Conservation (phyloP, 495 filamentous ascomycete genomes). For the Tuber brumale region DNA sequence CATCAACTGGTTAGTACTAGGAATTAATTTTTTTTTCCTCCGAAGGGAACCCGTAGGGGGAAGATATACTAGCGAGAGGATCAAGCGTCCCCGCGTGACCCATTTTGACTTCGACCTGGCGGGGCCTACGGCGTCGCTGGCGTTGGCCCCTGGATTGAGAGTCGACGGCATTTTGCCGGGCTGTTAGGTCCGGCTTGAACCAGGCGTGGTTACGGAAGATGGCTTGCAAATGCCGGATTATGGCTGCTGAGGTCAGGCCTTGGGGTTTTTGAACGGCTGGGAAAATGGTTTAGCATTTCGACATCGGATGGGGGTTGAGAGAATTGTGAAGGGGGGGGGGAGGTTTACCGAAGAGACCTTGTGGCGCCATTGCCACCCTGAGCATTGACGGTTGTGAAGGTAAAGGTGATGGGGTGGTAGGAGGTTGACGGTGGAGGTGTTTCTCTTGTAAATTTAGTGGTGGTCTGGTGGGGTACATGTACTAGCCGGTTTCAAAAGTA, state of each 20-base stretch:
- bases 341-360: neutral
- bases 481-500: no score
- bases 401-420: neutral
- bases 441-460: no score
- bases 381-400: neutral
- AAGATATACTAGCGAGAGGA: conserved; percentile 64
- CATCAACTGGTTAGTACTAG: neutral
- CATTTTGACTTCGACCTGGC: conserved; percentile 70
- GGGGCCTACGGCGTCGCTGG: neutral
- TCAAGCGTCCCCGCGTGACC: conserved; percentile 96
- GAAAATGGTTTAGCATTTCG: neutral
- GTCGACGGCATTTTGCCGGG: neutral
- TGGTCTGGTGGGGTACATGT: neutral
- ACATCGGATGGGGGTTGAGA: neutral
- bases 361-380: neutral
- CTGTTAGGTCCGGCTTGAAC: neutral
- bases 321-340: neutral
- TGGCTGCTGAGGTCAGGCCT: neutral
- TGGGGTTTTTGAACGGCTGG: neutral
- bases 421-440: neutral
- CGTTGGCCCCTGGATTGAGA: neutral
- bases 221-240: neutral
- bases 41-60: neutral
- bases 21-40: neutral
- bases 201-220: neutral